Evolutionary conservation across 768 basidiomycete genomes (phyloP).

Genomic region (Ramaria sp.): DNA sequence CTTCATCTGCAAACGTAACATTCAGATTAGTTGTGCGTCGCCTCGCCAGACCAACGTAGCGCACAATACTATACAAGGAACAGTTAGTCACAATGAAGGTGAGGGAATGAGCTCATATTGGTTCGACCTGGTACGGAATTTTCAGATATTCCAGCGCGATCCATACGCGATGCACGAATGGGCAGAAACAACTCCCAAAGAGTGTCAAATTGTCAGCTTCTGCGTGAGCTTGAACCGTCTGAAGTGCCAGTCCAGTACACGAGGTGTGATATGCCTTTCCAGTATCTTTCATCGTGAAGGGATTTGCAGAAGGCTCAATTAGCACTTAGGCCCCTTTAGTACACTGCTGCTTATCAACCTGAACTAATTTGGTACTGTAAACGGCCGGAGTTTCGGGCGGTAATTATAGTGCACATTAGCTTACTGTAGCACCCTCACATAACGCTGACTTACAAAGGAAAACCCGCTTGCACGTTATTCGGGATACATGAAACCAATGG

Average conservation of each 20-base stretch:
- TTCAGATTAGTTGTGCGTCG: not conserved
- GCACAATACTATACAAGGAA: conserved; percentile 1
- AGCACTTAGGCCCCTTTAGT: too few relatives aligned
- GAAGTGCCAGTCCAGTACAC: conserved; percentile 41
- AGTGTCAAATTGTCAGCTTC: conserved; percentile 46
- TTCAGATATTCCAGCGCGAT: conserved; percentile 57
- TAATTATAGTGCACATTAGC: too few relatives aligned
- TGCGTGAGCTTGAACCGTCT: conserved; percentile 42
- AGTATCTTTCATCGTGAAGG: conserved; percentile 19
- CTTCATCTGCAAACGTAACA: conserved; percentile 43
- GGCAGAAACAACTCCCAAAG: conserved; percentile 68
- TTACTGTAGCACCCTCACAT: too few relatives aligned
- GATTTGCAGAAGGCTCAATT: too few relatives aligned
- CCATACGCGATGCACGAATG: conserved; percentile 80
- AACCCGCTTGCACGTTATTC: too few relatives aligned
- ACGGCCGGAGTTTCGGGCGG: too few relatives aligned
- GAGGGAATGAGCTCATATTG: not conserved
- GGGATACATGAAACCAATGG: too few relatives aligned
- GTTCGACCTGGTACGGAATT: conserved; percentile 54
- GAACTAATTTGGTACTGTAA: too few relatives aligned
- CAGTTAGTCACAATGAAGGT: not conserved
- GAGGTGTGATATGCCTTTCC: conserved; percentile 30
- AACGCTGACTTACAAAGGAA: too few relatives aligned
- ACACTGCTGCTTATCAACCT: too few relatives aligned
- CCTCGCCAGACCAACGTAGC: not conserved